These are phyloP conservation scores for Coemansia sp. DNA, from an alignment of 192 early-diverging fungal species.

Conservation along the genomic window DNA sequence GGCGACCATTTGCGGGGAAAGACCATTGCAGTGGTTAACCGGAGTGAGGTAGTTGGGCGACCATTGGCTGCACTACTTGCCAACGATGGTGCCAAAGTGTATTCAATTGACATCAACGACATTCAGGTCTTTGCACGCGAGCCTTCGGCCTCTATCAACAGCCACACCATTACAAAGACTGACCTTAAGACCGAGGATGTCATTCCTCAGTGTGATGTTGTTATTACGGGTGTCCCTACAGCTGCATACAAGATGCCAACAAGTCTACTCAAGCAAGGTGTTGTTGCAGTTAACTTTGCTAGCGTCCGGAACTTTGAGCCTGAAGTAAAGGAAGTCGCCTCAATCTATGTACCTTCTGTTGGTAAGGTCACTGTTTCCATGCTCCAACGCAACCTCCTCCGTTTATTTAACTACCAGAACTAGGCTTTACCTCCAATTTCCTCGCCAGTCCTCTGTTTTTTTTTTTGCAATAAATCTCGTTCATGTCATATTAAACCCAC, in stretches of 20 bases:
- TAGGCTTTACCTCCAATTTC: background rate
- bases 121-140: constrained; percentile 78
- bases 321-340: constrained; percentile 86
- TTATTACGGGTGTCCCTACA: constrained; percentile 95
- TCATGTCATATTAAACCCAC: constrained; percentile 1
- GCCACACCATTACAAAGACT: constrained; percentile 69
- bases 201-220: constrained; percentile 86
- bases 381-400: constrained; percentile 93
- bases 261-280: constrained; percentile 89
- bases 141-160: constrained; percentile 61
- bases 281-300: constrained; percentile 96
- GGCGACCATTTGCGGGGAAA: constrained; percentile 94
- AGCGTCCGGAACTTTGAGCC: constrained; percentile 95
- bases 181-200: constrained; percentile 73
- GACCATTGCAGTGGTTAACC: constrained; percentile 91
- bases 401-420: constrained; percentile 75
- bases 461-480: constrained; percentile 6
- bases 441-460: background rate
- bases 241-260: constrained; percentile 86
- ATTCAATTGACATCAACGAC: constrained; percentile 89
- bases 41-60: constrained; percentile 95
- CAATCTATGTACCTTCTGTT: constrained; percentile 93
- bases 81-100: constrained; percentile 98
- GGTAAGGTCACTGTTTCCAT: constrained; percentile 99
- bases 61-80: constrained; percentile 95